phyloP scores from a whole-genome alignment of 2,329 filamentous ascomycete species.

The Didymella pinodella region DNA sequence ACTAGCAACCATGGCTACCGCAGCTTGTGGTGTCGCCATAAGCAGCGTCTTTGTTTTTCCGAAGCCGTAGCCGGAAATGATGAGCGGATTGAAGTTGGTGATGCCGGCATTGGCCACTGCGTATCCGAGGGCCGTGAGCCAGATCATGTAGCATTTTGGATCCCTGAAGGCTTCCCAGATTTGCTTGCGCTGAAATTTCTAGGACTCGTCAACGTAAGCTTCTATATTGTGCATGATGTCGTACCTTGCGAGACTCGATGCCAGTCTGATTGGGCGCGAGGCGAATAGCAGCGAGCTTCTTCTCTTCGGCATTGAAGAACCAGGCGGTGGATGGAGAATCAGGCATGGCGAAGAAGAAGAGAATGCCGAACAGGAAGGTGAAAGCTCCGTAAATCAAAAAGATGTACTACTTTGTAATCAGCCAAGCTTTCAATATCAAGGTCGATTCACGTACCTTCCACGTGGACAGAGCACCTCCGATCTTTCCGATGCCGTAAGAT shows the following conservation, averaged over 20 bases:
- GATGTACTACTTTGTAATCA: background rate
- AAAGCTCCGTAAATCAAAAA: conserved; percentile 7
- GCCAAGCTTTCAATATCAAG: background rate
- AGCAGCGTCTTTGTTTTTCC: background rate
- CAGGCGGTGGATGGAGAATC: background rate
- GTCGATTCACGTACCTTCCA: background rate
- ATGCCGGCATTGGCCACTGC: conserved; percentile 7
- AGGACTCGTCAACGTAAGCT: background rate
- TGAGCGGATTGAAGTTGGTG: conserved; percentile 10
- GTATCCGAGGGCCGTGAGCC: background rate
- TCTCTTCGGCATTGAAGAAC: conserved; percentile 7
- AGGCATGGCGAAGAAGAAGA: conserved; percentile 8
- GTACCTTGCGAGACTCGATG: conserved; percentile 3
- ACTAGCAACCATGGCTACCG: conserved; percentile 5
- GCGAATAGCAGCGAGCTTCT: background rate
- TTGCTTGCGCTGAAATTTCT: conserved; percentile 1
- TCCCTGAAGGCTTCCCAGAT: background rate
- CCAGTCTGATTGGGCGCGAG: conserved; percentile 5
- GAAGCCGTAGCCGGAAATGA: conserved; percentile 5
- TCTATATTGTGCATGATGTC: background rate
- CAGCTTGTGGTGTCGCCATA: conserved; percentile 5
- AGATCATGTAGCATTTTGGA: conserved; percentile 5
- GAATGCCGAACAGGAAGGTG: background rate
- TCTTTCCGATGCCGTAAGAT: conserved; percentile 2
- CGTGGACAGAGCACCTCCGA: background rate